Base-by-base conservation (phyloP, 768 basidiomycete genomes). In the Erythrobasidium yunnanense region DNA sequence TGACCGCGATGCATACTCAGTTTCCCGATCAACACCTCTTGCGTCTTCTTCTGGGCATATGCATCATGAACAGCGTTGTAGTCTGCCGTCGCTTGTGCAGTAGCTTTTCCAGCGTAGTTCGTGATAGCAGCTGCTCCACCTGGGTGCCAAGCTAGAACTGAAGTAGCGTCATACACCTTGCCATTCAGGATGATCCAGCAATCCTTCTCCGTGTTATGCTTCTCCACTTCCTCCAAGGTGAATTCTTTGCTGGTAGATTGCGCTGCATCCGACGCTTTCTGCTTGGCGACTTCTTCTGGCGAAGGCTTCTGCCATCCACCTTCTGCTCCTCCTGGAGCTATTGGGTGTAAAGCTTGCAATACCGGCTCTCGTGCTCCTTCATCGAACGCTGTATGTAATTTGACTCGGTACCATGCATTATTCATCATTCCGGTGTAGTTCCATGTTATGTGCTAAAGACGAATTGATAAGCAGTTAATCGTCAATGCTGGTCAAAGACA, bases 151-250 rank as follows among this genome's bases (percentile, higher is more conserved):
- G 52, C 52, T 8, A 54, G 52, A 27, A 54, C 52, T 8, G 23
- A 25, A 5, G 52, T 54, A 30, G 52, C 52, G n/a, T 54, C 52
- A 30, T 54, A 54, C 5, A 54, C 52, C 23, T 54, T 54, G 8
- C 52, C 52, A 6, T 54, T 32, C 23, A 54, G 52, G 23, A 54
- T 54, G 22, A 54, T 54, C 52, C 52, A 54, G 22, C 52, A 54
- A 54, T 54, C 52, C n/a, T 30, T 30, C 32, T 54, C 52, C 23
- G 52, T 22, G 32, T 54, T 54, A 30, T 54, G 52, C 23, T 54
- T 54, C 32, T 54, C 52, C 3, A 54, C 29, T 30, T 54, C 52
- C 32, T 54, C 52, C 29, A 54, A 54, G n/a, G 52, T 54, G 52
- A 54, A 54, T 18, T 54, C 52, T 32, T 54, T 54, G 52, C 20